Evolutionary conservation across 2,329 filamentous ascomycete species (phyloP).

Genomic region (Amauroascus verrucosus): DNA sequence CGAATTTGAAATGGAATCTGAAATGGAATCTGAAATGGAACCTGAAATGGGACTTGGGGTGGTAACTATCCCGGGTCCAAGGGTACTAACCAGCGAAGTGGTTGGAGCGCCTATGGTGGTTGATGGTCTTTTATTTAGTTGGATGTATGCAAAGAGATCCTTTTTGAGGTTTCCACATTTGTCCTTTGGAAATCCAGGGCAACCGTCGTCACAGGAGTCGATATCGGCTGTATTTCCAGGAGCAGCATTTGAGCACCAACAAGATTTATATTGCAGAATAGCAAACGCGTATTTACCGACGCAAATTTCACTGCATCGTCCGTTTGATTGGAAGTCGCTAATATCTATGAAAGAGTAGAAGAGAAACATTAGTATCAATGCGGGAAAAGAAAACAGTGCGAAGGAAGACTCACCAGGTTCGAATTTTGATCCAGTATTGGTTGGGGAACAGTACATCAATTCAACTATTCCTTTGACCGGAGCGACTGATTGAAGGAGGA

Average conservation of each 20-base stretch:
- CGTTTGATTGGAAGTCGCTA: constrained; percentile 38
- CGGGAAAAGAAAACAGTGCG: neutral
- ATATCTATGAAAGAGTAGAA: constrained; percentile 27
- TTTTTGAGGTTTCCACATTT: constrained; percentile 34
- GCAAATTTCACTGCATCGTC: constrained; percentile 34
- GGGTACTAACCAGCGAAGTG: constrained; percentile 17
- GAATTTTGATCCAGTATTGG: constrained; percentile 36
- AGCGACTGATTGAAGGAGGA: constrained; percentile 1
- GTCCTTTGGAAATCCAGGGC: constrained; percentile 41
- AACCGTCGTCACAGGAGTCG: constrained; percentile 31
- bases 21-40: constrained; percentile 5
- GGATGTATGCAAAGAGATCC: constrained; percentile 37
- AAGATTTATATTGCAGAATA: constrained; percentile 37
- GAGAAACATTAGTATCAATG: neutral
- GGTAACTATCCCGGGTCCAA: constrained; percentile 1
- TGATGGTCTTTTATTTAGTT: constrained; percentile 26
- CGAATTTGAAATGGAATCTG: constrained; percentile 1
- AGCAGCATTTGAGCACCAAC: constrained; percentile 42
- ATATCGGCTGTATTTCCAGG: constrained; percentile 30
- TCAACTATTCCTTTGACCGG: constrained; percentile 18
- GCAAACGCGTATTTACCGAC: constrained; percentile 36
- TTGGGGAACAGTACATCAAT: constrained; percentile 35
- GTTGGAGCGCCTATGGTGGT: constrained; percentile 19
- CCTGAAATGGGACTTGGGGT: constrained; percentile 5
- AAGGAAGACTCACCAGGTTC: constrained; percentile 26